Evolutionary conservation across 2,329 filamentous ascomycete species (phyloP).

Genomic region (Calonectria pteridis): DNA sequence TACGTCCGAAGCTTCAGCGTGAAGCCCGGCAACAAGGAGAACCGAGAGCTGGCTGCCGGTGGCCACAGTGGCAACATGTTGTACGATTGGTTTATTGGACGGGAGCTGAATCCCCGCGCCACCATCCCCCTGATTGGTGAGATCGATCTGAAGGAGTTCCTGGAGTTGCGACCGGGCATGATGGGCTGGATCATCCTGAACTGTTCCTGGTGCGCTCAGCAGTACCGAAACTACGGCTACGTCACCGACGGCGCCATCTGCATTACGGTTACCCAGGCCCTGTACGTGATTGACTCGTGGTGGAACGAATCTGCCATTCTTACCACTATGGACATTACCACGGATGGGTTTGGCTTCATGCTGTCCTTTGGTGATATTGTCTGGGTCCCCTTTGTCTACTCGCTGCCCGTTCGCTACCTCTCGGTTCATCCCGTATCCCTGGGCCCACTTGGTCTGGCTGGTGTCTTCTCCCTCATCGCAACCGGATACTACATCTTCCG

Average conservation of each 20-base stretch:
- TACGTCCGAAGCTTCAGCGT: slow-evolving; percentile 88
- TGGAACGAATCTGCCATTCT: slow-evolving; percentile 91
- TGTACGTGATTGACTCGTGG: slow-evolving; percentile 88
- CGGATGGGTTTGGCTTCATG: slow-evolving; percentile 96
- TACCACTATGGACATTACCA: slow-evolving; percentile 94
- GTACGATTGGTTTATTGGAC: slow-evolving; percentile 97
- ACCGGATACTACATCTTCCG: slow-evolving; percentile 93
- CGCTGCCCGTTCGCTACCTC: slow-evolving; percentile 86
- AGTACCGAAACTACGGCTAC: slow-evolving; percentile 86
- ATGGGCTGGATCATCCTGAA: slow-evolving; percentile 91
- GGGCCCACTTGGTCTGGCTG: slow-evolving; percentile 73
- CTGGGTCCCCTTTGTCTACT: slow-evolving; percentile 94
- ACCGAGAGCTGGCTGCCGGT: slow-evolving; percentile 84
- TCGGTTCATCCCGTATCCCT: slow-evolving; percentile 85
- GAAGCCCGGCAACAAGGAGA: slow-evolving; percentile 77
- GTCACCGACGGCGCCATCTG: slow-evolving; percentile 89
- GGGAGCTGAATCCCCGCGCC: slow-evolving; percentile 92
- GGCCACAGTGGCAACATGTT: slow-evolving; percentile 86
- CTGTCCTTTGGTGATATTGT: slow-evolving; percentile 91
- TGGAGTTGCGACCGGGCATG: slow-evolving; percentile 92
- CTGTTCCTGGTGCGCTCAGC: slow-evolving; percentile 85
- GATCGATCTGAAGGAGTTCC: slow-evolving; percentile 90
- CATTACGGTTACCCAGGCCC: slow-evolving; percentile 79
- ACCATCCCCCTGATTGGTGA: slow-evolving; percentile 83
- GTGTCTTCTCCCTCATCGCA: slow-evolving; percentile 75